A percentile compares a stretch with the other conserved stretches of the same genome.
Conservation (phyloP, 331 rosid species). For the Quercus tomentella region DNA sequence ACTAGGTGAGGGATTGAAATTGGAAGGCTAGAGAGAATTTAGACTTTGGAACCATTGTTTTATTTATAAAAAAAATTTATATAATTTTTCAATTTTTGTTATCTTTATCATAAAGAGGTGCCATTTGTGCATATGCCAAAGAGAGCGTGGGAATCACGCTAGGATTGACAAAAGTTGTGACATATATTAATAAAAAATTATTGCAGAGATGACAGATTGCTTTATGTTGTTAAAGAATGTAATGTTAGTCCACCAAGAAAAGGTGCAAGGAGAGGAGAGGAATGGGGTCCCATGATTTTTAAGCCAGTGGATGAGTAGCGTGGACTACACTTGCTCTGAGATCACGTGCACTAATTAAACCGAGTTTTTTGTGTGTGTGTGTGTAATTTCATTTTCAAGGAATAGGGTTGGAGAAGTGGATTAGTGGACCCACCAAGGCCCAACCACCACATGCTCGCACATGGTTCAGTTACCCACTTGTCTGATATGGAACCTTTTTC, state of each 20-base stretch:
- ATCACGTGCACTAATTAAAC: background rate
- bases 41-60: conserved; percentile 24
- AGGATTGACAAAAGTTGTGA: background rate
- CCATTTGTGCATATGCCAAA: background rate
- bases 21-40: conserved; percentile 25
- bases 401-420: conserved; percentile 47
- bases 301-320: conserved; percentile 11
- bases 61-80: background rate
- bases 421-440: conserved; percentile 35
- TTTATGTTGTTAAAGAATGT: background rate
- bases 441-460: conserved; percentile 62
- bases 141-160: conserved; percentile 34
- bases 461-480: conserved; percentile 40
- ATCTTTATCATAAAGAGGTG: conserved; percentile 15
- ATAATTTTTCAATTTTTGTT: background rate
- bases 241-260: background rate
- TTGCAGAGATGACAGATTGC: background rate
- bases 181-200: background rate
- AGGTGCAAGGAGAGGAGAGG: background rate
- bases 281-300: background rate
- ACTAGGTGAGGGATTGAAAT: conserved; percentile 19
- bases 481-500: conserved; percentile 19
- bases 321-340: background rate
- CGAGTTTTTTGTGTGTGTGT: background rate
- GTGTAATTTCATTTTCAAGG: conserved; percentile 15